Evolutionary conservation across 176 grass and related monocot genomes (phyloP).

Genomic region (Avena eriantha): DNA sequence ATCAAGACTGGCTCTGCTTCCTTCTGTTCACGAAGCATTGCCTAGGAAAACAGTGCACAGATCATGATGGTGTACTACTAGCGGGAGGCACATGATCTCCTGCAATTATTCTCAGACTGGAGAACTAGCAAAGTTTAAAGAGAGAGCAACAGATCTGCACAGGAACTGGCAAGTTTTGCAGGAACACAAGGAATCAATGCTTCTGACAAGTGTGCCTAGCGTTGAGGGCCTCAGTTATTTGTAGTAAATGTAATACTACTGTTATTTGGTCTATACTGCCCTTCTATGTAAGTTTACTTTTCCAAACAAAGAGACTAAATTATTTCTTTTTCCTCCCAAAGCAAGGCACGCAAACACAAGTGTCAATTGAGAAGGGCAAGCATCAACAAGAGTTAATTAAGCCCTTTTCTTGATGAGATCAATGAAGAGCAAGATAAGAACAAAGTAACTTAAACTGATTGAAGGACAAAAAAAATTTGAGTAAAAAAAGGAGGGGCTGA

Average conservation of each 20-base stretch:
- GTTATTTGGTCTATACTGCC: neutral
- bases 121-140: neutral
- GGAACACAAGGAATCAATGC: neutral
- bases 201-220: neutral
- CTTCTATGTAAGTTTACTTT: neutral
- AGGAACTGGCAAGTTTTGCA: neutral
- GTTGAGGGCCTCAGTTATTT: neutral
- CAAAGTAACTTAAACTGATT: neutral
- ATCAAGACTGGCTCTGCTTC: neutral
- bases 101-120: neutral
- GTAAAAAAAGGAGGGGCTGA: neutral
- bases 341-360: neutral
- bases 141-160: neutral
- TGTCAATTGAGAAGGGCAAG: neutral
- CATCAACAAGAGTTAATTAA: conserved; percentile 8
- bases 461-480: neutral
- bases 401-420: neutral
- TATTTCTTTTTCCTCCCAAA: neutral
- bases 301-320: neutral
- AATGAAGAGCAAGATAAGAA: neutral
- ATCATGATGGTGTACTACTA: neutral
- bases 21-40: neutral
- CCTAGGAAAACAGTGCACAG: neutral
- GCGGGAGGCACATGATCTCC: neutral
- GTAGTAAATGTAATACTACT: neutral